Evolutionary conservation across 345 rosid species (phyloP).

Genomic region (Citrus maxima): DNA sequence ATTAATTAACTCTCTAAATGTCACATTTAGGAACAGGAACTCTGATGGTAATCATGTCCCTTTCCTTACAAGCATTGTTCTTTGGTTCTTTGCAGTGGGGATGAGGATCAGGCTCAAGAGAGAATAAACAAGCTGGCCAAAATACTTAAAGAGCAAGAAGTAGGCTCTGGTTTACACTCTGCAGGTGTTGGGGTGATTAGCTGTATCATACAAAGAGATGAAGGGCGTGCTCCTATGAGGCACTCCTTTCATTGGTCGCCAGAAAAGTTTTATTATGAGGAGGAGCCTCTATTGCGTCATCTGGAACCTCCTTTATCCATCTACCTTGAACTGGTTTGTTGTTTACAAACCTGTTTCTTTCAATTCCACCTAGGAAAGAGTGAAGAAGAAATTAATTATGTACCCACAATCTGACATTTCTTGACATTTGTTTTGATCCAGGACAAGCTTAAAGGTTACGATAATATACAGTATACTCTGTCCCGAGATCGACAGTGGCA

Average conservation of each 20-base stretch:
- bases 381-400: neutral
- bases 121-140: slow-evolving; percentile 87
- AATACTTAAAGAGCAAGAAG: slow-evolving; percentile 85
- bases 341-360: neutral
- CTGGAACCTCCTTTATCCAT: slow-evolving; percentile 97
- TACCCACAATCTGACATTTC: slow-evolving; percentile 16
- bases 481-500: slow-evolving; percentile 98
- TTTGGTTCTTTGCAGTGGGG: slow-evolving; percentile 68
- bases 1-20: neutral
- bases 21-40: neutral
- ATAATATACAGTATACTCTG: slow-evolving; percentile 65
- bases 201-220: slow-evolving; percentile 98
- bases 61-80: slow-evolving; percentile 16
- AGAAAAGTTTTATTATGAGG: slow-evolving; percentile 75
- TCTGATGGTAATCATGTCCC: neutral
- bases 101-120: slow-evolving; percentile 99
- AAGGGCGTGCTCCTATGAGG: slow-evolving; percentile 97
- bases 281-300: slow-evolving; percentile 94
- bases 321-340: slow-evolving; percentile 87
- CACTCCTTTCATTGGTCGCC: slow-evolving; percentile 94
- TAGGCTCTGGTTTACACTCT: slow-evolving; percentile 63
- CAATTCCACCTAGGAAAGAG: neutral
- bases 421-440: slow-evolving; percentile 28
- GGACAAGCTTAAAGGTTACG: slow-evolving; percentile 95
- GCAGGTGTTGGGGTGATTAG: slow-evolving; percentile 94